phyloP scores from a whole-genome alignment of 2,329 filamentous ascomycete genomes.

The Penicillium nordicum region DNA sequence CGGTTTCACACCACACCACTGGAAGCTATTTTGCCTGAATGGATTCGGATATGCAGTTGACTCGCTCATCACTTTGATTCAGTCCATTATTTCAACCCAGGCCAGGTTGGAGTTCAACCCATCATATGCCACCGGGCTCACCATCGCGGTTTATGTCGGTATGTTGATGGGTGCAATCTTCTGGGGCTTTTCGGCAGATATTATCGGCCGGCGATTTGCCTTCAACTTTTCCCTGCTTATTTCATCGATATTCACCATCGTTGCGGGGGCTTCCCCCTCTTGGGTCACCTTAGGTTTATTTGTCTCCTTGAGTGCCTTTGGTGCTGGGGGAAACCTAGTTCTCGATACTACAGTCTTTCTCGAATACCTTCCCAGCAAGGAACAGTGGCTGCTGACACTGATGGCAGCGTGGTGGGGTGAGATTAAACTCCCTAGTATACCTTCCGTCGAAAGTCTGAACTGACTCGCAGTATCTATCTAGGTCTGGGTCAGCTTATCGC shows the following conservation, averaged over 20 bases:
- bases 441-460: background rate
- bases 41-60: constrained; percentile 54
- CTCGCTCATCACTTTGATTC: constrained; percentile 38
- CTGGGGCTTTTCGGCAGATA: constrained; percentile 65
- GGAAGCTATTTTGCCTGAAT: constrained; percentile 60
- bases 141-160: constrained; percentile 43
- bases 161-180: constrained; percentile 53
- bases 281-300: constrained; percentile 65
- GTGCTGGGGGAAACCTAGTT: constrained; percentile 61
- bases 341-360: constrained; percentile 61
- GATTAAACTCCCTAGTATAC: background rate
- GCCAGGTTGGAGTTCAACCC: constrained; percentile 27
- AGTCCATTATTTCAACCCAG: constrained; percentile 30
- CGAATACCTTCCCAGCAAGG: constrained; percentile 55
- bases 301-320: constrained; percentile 61
- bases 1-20: constrained; percentile 58
- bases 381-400: constrained; percentile 57
- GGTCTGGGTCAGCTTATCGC: constrained; percentile 48
- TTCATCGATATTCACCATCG: constrained; percentile 59
- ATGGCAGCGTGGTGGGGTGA: constrained; percentile 37
- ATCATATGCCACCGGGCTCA: constrained; percentile 34
- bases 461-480: background rate
- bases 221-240: constrained; percentile 67
- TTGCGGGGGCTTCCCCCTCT: constrained; percentile 64
- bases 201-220: constrained; percentile 64